Base-by-base conservation (phyloP, 495 filamentous ascomycete species). In the Aspergillus ostianus region DNA sequence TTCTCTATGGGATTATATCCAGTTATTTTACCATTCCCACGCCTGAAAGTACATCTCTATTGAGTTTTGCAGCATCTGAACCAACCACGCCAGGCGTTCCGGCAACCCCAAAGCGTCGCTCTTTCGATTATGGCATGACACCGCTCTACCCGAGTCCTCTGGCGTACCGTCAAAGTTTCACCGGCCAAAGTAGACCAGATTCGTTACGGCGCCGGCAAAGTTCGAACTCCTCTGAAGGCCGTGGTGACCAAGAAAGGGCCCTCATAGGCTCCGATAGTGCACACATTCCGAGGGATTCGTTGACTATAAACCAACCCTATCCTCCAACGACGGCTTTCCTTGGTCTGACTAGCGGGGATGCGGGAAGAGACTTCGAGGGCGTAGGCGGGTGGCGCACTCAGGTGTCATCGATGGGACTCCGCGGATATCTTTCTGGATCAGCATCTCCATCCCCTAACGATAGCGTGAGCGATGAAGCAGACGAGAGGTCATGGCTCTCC, bases 281-380 rank as follows among this genome's bases (percentile, higher is more conserved):
- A 19, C 26, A 32, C 17, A 21, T 36, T 44, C 55, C 17, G 19
- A 36, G 47, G 47, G 55, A 48, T 23, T 45, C 70, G 29, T 56
- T 67, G 12, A 57, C 50, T 9, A 68, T 56, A 47, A 66, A 66
- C 50, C 13, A 57, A 15, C 47, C 64, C 19, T 57, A 52, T 9
- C 53, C 66, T 8, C 30, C 63, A 12, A 53, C 63, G 12, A 17
- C 67, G 10, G 63, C 64, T 15, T 64, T 73, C 26, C 70, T 68
- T 27, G 59, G 72, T 6, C 71, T 76, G 12, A 64, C 73, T 46
- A 73, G 73, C 64, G 69, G 70, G 12, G 67, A 77, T 51, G 64
- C 82, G 20, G 79, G 82, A 53, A 80, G 90, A 6, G 91, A 95
- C 72, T 95, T 88, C 64, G 91, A 95, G 74, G 91, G 90, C n/a